Conservation (phyloP, 768 basidiomycete species). For the Lactifluus volemus region DNA sequence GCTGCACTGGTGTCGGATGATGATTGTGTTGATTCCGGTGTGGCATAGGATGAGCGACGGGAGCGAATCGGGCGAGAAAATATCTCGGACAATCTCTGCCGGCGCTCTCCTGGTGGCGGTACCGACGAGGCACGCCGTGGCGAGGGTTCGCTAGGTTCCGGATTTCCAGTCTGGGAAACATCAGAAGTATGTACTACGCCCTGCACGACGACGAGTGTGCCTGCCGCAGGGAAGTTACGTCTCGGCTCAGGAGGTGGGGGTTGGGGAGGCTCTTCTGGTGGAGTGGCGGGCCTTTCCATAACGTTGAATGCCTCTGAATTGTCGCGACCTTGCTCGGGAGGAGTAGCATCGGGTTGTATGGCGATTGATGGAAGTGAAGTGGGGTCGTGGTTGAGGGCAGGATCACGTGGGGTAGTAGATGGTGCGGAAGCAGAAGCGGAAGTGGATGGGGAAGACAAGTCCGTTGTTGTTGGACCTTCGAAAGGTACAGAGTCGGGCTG, state of each 20-base stretch:
- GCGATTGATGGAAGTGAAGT: background rate
- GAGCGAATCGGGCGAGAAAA: slow-evolving; percentile 15
- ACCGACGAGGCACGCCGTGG: slow-evolving; percentile 1
- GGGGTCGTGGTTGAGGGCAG: slow-evolving; percentile 15
- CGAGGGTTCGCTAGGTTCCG: slow-evolving; percentile 10
- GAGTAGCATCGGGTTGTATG: background rate
- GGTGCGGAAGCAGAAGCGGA: background rate
- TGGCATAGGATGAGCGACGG: slow-evolving; percentile 17
- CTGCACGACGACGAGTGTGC: slow-evolving; percentile 76
- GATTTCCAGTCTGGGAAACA: slow-evolving; percentile 29
- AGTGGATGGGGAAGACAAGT: background rate
- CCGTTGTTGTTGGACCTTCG: slow-evolving; percentile 6
- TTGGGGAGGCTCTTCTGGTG: slow-evolving; percentile 20
- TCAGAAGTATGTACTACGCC: slow-evolving; percentile 77
- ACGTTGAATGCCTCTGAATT: slow-evolving; percentile 9
- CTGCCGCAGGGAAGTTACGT: slow-evolving; percentile 61
- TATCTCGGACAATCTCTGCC: slow-evolving; percentile 11
- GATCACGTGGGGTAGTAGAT: slow-evolving; percentile 10
- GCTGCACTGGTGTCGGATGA: slow-evolving; percentile 6
- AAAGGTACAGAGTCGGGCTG: background rate
- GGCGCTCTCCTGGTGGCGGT: slow-evolving; percentile 8
- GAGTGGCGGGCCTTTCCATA: slow-evolving; percentile 13
- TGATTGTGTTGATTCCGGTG: slow-evolving; percentile 3
- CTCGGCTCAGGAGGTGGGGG: slow-evolving; percentile 20
- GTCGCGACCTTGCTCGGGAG: background rate